Base-by-base conservation (phyloP, 768 basidiomycete genomes). In the Podaxis pistillaris region DNA sequence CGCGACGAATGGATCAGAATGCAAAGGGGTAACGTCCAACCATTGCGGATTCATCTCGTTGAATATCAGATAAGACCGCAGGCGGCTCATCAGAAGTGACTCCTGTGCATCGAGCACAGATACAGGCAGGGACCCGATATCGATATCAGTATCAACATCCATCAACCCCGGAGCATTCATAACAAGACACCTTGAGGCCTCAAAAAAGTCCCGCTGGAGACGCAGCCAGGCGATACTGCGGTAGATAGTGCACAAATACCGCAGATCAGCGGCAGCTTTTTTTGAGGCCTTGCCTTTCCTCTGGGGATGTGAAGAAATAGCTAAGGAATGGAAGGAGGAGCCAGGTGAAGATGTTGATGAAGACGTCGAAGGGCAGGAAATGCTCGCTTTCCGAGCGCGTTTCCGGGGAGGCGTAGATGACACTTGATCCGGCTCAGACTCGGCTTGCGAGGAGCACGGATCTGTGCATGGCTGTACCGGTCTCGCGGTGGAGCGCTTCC, bases 101-200 rank as follows among this genome's bases (percentile, higher is more conserved):
- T 62, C 61, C 37, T 62, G 61, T 13, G 54, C 54, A n/a, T 62
- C 61, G 49, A 62, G 44, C 24, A 15, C 61, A 22, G 60, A 59
- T 12, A 46, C 11, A 54, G 12, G 22, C 26, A 37, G 19, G 0
- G 28, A 9, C 11, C 8, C 19, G 9, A 56, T 33, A 51, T 56
- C 61, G 11, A 56, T 22, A 55, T 62, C 61, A 13, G 33, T 17
- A 30, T 62, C 61, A 17, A 50, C 33, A 33, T 62, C 61, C 61
- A 56, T 56, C 36, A 26, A 26, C 44, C 22, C 19, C 24, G 22
- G 38, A 1, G 11, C 26, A 22, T 15, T 2, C 11, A 38, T 19
- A 33, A 60, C n/a, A 12, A 58, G 13, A 33, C 44, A 49, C 47
- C 22, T 60, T 26, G 54, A 9, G 24, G 54, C 53, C 13, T 50